These are phyloP conservation scores for Phaeosphaeriaceae sp. DNA, from an alignment of 2,329 filamentous ascomycete species.

Conservation along the genomic window DNA sequence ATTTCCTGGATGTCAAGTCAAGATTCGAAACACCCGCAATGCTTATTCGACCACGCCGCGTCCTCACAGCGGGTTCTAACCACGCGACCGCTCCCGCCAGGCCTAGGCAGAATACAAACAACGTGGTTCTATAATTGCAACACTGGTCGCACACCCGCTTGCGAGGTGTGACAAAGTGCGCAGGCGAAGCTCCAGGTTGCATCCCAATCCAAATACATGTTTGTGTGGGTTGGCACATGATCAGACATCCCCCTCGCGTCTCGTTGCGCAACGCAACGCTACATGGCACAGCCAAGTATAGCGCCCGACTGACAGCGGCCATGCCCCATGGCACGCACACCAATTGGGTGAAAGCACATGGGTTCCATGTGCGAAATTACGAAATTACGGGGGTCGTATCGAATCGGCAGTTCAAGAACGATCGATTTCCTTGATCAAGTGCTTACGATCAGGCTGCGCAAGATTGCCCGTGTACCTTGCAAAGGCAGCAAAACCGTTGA, in stretches of 20 bases:
- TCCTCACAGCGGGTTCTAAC: background rate
- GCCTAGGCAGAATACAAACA: background rate
- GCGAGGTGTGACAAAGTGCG: background rate
- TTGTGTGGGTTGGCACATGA: too few species aligned
- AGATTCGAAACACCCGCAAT: slow-evolving; percentile 1
- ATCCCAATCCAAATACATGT: background rate
- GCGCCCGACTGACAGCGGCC: background rate
- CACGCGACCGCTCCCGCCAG: background rate
- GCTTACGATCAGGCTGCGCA: background rate
- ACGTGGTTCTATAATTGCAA: background rate
- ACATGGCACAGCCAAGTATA: background rate
- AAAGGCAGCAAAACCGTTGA: background rate
- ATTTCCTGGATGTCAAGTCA: background rate
- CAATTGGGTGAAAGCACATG: background rate
- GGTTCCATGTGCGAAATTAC: background rate
- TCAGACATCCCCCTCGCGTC: background rate
- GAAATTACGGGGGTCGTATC: background rate
- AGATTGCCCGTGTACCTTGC: background rate
- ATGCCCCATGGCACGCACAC: background rate
- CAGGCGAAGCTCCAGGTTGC: background rate
- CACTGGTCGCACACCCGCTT: background rate
- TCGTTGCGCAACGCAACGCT: background rate
- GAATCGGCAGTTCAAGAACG: background rate
- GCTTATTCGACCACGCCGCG: slow-evolving; percentile 2
- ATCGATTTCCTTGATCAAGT: background rate